Conservation (phyloP, 352 stramenopile species). For the Phytophthora agathidicida region DNA sequence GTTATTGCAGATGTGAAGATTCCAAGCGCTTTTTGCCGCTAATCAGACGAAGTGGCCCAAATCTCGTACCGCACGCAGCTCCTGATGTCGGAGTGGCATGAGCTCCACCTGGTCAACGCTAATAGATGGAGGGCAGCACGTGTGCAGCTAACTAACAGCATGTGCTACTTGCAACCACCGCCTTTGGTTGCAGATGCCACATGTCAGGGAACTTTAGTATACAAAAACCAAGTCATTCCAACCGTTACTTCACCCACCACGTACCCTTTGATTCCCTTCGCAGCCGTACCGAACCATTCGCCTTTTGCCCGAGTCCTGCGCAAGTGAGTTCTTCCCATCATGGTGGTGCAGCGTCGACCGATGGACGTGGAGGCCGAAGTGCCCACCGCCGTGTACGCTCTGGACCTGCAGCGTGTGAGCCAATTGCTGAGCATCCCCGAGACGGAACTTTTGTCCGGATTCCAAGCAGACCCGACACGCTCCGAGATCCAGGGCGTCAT, state of each 20-base stretch:
- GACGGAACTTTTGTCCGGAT: conserved; percentile 55
- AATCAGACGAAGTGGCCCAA: no score
- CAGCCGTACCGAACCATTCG: conserved; percentile 9
- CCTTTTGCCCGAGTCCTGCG: neutral
- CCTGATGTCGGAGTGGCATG: no score
- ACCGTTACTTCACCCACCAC: conserved; percentile 20
- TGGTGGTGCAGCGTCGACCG: conserved; percentile 56
- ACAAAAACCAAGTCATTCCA: conserved; percentile 17
- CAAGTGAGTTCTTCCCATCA: conserved; percentile 11
- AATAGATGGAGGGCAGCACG: no score
- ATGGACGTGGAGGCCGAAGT: conserved; percentile 64
- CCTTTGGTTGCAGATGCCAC: conserved; percentile 1
- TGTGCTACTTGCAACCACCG: neutral
- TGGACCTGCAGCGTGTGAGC: conserved; percentile 59
- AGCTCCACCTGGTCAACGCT: no score
- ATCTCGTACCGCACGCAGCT: no score
- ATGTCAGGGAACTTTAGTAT: conserved; percentile 3
- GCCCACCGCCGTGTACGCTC: conserved; percentile 58
- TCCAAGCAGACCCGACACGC: conserved; percentile 58
- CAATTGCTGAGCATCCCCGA: conserved; percentile 56
- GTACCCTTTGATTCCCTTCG: neutral
- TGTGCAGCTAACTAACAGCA: no score
- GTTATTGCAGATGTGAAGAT: no score
- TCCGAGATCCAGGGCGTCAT: conserved; percentile 82
- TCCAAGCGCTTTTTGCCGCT: no score